Evolutionary conservation across 345 rosid species (phyloP), one percentile per base, ranked within the genome.

Genomic region (Eucalyptus regnans): DNA sequence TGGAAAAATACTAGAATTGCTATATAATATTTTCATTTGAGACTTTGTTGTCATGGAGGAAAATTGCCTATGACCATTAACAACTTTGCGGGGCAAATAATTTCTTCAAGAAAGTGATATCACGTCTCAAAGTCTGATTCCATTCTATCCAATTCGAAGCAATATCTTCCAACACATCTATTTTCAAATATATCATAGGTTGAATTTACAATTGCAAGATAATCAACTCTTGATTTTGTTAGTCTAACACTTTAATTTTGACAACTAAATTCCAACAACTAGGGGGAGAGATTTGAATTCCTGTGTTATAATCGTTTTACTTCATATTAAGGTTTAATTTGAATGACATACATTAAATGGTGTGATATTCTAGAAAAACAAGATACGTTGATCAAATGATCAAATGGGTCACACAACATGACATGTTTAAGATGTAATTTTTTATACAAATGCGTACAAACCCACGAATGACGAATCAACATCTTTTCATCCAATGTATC

Each of bases 101-200:
- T 52, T 52, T 0, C 0, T 52, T 52, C 20, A 52, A 7, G 1
- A 1, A 17, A 52, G 4, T 52, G 9, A 52, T 18, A 18, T 52
- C 9, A 18, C 1, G 4, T 52, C 23, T 52, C 1, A 52, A 52
- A 52, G 0, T 52, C 4, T n/a, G 20, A 52, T 52, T 52, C 0
- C 1, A 0, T 52, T 52, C 1, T 52, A 52, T 18, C 23, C 4
- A 52, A 52, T 52, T 52, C 9, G 1, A 52, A 52, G 56, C 23
- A 18, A 52, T 52, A 18, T 52, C 56, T 52, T 52, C 62, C 29
- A 23, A 62, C 18, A 64, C 0, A 64, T 64, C 31, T n/a, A 33
- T 33, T 33, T 33, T 33, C 76, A 64, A n/a, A 64, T n/a, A n/a
- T 64, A 14, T 15, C 76, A 64, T 5, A 14, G 3, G 20, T n/a